Evolutionary conservation across 1,139 yeast genomes (phyloP), one percentile per base, ranked within the genome.

Genomic region (Geotrichum citri-aurantii): DNA sequence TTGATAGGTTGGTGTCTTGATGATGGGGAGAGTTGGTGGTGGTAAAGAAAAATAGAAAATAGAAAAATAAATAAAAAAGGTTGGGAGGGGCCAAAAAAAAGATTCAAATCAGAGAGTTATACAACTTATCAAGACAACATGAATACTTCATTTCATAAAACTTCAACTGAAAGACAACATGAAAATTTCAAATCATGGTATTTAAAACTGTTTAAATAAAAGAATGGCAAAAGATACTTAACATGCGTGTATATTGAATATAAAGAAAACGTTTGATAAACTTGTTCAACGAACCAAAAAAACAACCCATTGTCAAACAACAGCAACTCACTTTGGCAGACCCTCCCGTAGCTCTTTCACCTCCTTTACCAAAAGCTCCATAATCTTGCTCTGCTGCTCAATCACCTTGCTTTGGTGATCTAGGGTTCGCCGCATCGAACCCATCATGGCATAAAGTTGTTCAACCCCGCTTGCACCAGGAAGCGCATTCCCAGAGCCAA

Each of bases 1-100:
- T 54, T 46, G 47, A 33, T 26, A 33, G 48, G 17, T 11, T 6
- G 29, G 46, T 10, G 44, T 21, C 50, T 31, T 31, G 29, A 27
- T 37, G 31, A 33, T 17, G 6, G n/a, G 19, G 24, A 40, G 6
- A 21, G 40, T 47, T 52, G 56, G 56, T 54, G 56, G 50, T 51
- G 48, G 54, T 51, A 37, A 23, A 19, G 21, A 24, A 51, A 51
- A 71, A 69, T 7, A 7, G 7, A 17, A 17, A 46, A 17, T 46
- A 23, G n/a, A 24, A 24, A 67, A 11, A 31, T n/a, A 31, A 37
- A 37, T n/a, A 37, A 14, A n/a, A 37, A 37, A 37, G 17, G 17
- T 37, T 37, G 42, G 42, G 42, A 37, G 21, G 19, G 42, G 19
- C 17, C 37, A 31, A 31, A 31, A 31, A 14, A 31, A 29, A 29